A percentile compares a stretch with the other conserved stretches of the same genome.
Conservation (phyloP, 345 rosid species). For the Hypericum perforatum region DNA sequence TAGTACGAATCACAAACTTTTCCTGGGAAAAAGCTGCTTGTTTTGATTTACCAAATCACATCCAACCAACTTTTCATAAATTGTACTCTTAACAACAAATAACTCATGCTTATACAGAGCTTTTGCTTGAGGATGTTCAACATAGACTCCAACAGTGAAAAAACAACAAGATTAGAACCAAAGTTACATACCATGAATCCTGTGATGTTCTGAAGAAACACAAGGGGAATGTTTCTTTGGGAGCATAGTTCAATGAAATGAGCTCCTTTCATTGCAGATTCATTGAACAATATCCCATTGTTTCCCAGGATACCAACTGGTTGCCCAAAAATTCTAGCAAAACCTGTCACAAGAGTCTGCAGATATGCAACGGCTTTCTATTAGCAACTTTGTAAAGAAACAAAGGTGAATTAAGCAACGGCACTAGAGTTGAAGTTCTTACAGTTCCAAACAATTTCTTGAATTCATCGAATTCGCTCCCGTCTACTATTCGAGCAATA, state of each 20-base stretch:
- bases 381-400: neutral
- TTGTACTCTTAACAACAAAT: too few relatives aligned
- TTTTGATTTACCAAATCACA: too few relatives aligned
- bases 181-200: constrained; percentile 71
- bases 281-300: constrained; percentile 83
- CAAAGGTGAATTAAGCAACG: neutral
- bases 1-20: too few relatives aligned
- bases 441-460: constrained; percentile 93
- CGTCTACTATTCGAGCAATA: constrained; percentile 87
- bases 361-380: constrained; percentile 14
- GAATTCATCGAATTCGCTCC: constrained; percentile 95
- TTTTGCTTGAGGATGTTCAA: too few relatives aligned
- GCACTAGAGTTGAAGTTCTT: constrained; percentile 31
- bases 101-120: too few relatives aligned
- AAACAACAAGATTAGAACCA: neutral
- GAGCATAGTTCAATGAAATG: constrained; percentile 84
- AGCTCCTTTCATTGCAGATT: constrained; percentile 95
- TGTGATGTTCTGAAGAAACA: constrained; percentile 90
- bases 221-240: constrained; percentile 80
- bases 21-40: too few relatives aligned
- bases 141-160: too few relatives aligned
- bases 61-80: too few relatives aligned
- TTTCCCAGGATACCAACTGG: constrained; percentile 87
- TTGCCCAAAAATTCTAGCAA: constrained; percentile 71
- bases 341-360: constrained; percentile 93